Percentiles rank a stretch among this genome's conserved stretches.
These are phyloP conservation scores for Cydonia oblonga DNA, from an alignment of 331 rosid genomes.

Conservation along the genomic window DNA sequence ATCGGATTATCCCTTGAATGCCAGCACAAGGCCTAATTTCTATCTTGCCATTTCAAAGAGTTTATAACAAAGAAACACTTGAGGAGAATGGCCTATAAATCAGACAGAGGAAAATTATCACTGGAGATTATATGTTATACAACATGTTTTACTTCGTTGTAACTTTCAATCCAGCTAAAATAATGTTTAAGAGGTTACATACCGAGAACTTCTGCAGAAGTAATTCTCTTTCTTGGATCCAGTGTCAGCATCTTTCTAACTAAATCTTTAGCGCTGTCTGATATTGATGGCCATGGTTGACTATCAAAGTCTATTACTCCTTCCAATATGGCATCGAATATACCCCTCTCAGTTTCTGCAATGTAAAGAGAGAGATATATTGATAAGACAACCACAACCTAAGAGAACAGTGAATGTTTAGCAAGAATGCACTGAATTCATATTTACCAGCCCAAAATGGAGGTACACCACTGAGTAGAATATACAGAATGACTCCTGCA, in stretches of 20 bases:
- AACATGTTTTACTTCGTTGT: neutral
- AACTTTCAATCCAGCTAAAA: neutral
- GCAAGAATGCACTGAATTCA: neutral
- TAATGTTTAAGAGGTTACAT: conserved; percentile 11
- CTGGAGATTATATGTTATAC: too few relatives aligned
- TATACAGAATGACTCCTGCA: conserved; percentile 84
- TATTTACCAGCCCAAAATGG: conserved; percentile 90
- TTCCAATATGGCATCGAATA: conserved; percentile 61
- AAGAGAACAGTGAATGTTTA: conserved; percentile 5
- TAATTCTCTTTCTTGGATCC: conserved; percentile 77
- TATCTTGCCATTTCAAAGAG: neutral
- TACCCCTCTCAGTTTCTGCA: conserved; percentile 87
- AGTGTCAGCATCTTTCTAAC: conserved; percentile 72
- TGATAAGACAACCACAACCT: neutral
- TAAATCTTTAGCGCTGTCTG: conserved; percentile 73
- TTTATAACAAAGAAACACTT: neutral
- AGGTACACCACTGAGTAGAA: conserved; percentile 86
- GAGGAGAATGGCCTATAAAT: neutral
- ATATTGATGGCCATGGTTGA: conserved; percentile 89
- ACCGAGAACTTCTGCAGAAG: conserved; percentile 90
- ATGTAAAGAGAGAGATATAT: neutral
- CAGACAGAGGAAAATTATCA: neutral
- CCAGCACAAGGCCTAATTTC: neutral
- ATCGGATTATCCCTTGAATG: neutral
- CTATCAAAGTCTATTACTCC: conserved; percentile 74